Base-by-base conservation (phyloP, 345 rosid genomes). In the Melaleuca alternifolia region DNA sequence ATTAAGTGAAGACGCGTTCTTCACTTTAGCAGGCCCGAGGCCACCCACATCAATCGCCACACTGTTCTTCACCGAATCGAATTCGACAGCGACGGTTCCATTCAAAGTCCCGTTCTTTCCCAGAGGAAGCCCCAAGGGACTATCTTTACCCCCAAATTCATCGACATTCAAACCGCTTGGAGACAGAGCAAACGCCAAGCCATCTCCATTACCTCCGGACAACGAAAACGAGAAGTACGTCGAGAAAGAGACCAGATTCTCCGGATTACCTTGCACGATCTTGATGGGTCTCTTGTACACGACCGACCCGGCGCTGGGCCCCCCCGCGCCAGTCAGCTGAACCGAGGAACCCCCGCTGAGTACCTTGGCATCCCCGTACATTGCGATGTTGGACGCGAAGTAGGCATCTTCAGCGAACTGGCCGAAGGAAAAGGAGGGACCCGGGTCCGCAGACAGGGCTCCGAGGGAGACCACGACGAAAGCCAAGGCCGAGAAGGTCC, bases 251-350 rank as follows among this genome's bases (percentile, higher is more conserved):
- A 90, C 85, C 86, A 87, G 86, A 37, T 82, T 92, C 71, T 52
- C 90, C n/a, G 91, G 88, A 77, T 89, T 89, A 89, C 96, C 95
- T 87, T 91, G 90, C 41, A 89, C 88, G 30, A 87, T 89, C 91
- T 91, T 92, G 88, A 97, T 90, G 90, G 99, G 95, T 84, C 92
- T 92, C 94, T 92, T 93, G 83, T 91, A 94, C 91, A 92, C 84
- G 59, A 91, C 93, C 90, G 88, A 88, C 53, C 99, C 99, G 76
- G 90, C 91, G 37, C 79, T 16, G 12, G 46, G 77, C 6, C 0
- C 11, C 24, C 46, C 48, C 48, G 24, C 13, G 79, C 88, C 86
- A 61, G 94, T 92, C 81, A 97, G 94, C 90, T 92, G 97, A 89
- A 97, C 86, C 52, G 91, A 83, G 30, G 95, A 92, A 52, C 93